phyloP scores from a whole-genome alignment of 495 filamentous ascomycete genomes.

The Aspergillus asperescens region DNA sequence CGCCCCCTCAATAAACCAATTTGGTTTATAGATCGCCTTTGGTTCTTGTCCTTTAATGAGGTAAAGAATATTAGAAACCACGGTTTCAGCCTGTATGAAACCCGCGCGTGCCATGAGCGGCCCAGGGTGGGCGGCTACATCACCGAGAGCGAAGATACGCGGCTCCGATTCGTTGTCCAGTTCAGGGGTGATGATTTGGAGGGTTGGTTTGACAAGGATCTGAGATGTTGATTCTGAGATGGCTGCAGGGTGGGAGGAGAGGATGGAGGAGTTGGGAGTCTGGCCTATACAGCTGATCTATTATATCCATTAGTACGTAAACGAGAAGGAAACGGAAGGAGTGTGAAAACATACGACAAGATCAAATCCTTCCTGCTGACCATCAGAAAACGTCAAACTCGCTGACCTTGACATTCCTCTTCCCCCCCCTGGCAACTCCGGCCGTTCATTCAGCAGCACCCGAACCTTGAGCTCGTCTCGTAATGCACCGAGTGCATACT shows the following conservation, averaged over 20 bases:
- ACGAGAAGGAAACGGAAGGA: neutral
- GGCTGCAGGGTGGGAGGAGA: conserved; percentile 16
- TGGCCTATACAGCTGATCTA: conserved; percentile 26
- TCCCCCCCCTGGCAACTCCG: neutral
- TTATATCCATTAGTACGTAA: neutral
- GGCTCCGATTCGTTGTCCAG: conserved; percentile 14
- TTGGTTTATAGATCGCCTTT: conserved; percentile 15
- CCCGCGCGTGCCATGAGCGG: conserved; percentile 44
- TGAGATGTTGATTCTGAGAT: conserved; percentile 36
- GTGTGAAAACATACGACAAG: conserved; percentile 14
- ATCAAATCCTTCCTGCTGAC: conserved; percentile 15
- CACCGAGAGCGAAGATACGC: conserved; percentile 47
- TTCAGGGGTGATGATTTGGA: conserved; percentile 37
- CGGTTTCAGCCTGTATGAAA: conserved; percentile 38
- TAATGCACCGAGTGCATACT: conserved; percentile 29
- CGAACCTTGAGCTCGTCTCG: conserved; percentile 35
- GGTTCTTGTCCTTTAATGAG: conserved; percentile 22
- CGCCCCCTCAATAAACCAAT: conserved; percentile 18
- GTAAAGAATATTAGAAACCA: conserved; percentile 42
- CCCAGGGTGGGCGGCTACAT: conserved; percentile 44
- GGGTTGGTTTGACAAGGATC: conserved; percentile 43
- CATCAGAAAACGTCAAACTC: conserved; percentile 9
- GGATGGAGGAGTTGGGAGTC: conserved; percentile 19
- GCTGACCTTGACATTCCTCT: conserved; percentile 1
- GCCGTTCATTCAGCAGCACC: conserved; percentile 37